Percentiles rank a stretch among this genome's conserved stretches.
These are phyloP conservation scores for Blepharisma stoltei DNA, from an alignment of 73 alveolate species.

Conservation along the genomic window DNA sequence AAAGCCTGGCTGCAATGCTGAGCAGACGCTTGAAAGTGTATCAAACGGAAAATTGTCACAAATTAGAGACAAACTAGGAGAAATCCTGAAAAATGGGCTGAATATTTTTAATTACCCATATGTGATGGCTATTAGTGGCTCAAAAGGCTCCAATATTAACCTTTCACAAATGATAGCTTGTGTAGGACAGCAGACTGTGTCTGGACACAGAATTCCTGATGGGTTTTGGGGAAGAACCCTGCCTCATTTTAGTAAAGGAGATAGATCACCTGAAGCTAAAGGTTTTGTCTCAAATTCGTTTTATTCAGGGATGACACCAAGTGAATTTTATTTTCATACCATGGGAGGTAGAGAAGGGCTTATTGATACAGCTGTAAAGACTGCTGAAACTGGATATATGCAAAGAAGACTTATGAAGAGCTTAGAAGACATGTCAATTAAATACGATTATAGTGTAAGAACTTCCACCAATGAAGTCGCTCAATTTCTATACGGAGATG, in stretches of 20 bases:
- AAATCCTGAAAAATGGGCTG: conserved; percentile 44
- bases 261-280: conserved; percentile 81
- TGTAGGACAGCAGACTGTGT: conserved; percentile 95
- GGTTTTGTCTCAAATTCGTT: conserved; percentile 96
- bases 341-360: conserved; percentile 99
- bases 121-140: conserved; percentile 97
- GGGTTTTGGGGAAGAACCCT: conserved; percentile 95
- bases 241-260: conserved; percentile 87
- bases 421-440: conserved; percentile 94
- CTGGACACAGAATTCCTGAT: conserved; percentile 91
- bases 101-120: conserved; percentile 79
- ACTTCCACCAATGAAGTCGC: conserved; percentile 80
- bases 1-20: conserved; percentile 92
- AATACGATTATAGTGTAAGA: conserved; percentile 86
- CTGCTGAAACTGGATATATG: conserved; percentile 99
- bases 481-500: conserved; percentile 94
- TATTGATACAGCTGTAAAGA: conserved; percentile 98
- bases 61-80: conserved; percentile 73
- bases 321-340: conserved; percentile 99
- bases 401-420: conserved; percentile 98
- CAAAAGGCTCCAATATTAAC: conserved; percentile 95
- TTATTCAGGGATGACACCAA: conserved; percentile 95
- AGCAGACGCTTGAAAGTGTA: conserved; percentile 83
- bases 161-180: conserved; percentile 99
- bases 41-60: conserved; percentile 64